These are phyloP conservation scores for Chalciporus sp. DNA, from an alignment of 1,284 basidiomycete genomes.

Conservation along the genomic window DNA sequence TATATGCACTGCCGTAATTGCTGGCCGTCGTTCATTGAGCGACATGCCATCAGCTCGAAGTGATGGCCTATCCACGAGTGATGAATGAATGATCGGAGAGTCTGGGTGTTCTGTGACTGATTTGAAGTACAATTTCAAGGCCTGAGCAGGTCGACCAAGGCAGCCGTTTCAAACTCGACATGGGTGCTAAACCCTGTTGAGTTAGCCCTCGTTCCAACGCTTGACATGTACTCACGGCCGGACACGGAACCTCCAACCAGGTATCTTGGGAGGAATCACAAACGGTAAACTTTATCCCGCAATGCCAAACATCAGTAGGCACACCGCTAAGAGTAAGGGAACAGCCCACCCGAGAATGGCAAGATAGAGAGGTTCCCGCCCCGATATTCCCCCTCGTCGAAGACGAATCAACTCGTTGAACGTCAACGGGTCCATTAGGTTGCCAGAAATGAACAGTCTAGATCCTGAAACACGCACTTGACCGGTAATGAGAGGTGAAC, in stretches of 20 bases:
- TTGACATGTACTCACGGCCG: not conserved
- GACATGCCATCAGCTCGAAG: not conserved
- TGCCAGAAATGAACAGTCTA: slow-evolving; percentile 6
- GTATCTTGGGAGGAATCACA: slow-evolving; percentile 3
- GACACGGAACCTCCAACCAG: not conserved
- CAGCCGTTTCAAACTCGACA: not conserved
- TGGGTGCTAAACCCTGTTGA: not conserved
- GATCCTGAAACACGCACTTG: not conserved
- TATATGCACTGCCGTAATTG: not conserved
- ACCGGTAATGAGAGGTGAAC: slow-evolving; percentile 30
- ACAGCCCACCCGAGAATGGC: slow-evolving; percentile 5
- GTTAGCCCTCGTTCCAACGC: not conserved
- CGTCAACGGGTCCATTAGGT: slow-evolving; percentile 6
- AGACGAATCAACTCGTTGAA: slow-evolving; percentile 1
- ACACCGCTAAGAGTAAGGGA: slow-evolving; percentile 4
- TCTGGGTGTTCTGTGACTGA: not conserved
- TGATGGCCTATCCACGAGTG: not conserved
- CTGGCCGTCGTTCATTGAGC: not conserved
- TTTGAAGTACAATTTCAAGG: not conserved
- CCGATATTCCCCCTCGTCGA: slow-evolving; percentile 10
- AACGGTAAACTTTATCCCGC: slow-evolving; percentile 14
- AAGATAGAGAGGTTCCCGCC: slow-evolving; percentile 21
- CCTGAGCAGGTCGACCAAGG: not conserved
- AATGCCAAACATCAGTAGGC: slow-evolving; percentile 15
- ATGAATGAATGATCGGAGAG: not conserved